Evolutionary conservation across 2,329 filamentous ascomycete species (phyloP).

Genomic region (Pseudomassariella vexata): DNA sequence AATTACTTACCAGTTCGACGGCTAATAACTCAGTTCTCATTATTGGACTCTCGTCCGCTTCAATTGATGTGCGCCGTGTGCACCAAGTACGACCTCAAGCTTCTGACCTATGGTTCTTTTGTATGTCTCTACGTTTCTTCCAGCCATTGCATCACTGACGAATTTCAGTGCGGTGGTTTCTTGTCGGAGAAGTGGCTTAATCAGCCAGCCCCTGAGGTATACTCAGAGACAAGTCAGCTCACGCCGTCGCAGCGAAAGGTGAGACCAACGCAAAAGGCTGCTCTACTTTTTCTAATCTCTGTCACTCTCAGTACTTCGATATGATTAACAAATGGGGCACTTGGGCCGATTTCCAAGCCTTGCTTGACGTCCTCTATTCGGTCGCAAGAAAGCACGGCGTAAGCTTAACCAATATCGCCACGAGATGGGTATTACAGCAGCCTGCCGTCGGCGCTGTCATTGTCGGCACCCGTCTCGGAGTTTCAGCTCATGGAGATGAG

Average conservation of each 20-base stretch:
- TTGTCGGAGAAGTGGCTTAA: slow-evolving; percentile 26
- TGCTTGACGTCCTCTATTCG: slow-evolving; percentile 17
- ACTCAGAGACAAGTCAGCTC: slow-evolving; percentile 19
- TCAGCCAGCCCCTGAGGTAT: slow-evolving; percentile 23
- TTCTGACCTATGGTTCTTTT: slow-evolving; percentile 28
- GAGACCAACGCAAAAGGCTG: neutral
- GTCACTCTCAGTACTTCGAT: slow-evolving; percentile 24
- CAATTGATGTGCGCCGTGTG: slow-evolving; percentile 21
- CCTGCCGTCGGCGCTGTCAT: slow-evolving; percentile 27
- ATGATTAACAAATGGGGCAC: slow-evolving; percentile 24
- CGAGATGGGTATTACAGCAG: slow-evolving; percentile 27
- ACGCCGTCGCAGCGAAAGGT: slow-evolving; percentile 31
- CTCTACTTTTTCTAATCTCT: neutral
- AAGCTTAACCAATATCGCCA: slow-evolving; percentile 23
- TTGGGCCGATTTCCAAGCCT: slow-evolving; percentile 23
- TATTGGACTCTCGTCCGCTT: slow-evolving; percentile 25
- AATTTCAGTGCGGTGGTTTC: slow-evolving; percentile 25
- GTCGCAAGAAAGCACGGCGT: slow-evolving; percentile 20
- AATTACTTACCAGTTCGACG: neutral
- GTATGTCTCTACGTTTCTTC: slow-evolving; percentile 13
- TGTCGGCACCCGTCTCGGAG: slow-evolving; percentile 24
- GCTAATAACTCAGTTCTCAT: slow-evolving; percentile 22
- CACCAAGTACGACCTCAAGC: slow-evolving; percentile 21
- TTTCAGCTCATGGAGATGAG: slow-evolving; percentile 19
- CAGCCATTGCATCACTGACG: too few relatives aligned